Evolutionary conservation across 2,329 filamentous ascomycete species (phyloP).

Genomic region (Fusarium sulawesiense): DNA sequence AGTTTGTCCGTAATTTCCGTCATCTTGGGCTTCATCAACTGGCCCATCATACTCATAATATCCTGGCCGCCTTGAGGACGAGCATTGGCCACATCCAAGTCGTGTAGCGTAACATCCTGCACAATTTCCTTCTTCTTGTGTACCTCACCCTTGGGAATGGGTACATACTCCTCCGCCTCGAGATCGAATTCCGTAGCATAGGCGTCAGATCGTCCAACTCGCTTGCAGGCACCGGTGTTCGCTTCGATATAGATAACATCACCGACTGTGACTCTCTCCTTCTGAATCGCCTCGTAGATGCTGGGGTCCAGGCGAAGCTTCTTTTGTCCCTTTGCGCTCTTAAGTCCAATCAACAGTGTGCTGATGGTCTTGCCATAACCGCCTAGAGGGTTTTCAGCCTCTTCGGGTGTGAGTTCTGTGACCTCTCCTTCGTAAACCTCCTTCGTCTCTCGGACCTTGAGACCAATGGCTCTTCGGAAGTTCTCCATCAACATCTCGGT

Average conservation of each 20-base stretch:
- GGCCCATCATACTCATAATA: slow-evolving; percentile 99
- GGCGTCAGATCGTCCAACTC: slow-evolving; percentile 93
- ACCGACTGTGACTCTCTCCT: slow-evolving; percentile 94
- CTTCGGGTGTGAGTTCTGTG: slow-evolving; percentile 95
- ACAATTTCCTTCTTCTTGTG: slow-evolving; percentile 99
- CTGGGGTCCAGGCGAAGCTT: slow-evolving; percentile 96
- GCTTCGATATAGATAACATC: slow-evolving; percentile 99
- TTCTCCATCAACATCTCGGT: slow-evolving; percentile 99
- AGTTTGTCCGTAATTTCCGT: slow-evolving; percentile 99
- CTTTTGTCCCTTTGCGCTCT: slow-evolving; percentile 96
- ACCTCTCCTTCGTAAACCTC: slow-evolving; percentile 99
- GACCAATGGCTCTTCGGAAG: slow-evolving; percentile 93
- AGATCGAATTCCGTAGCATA: slow-evolving; percentile 99
- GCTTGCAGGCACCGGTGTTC: slow-evolving; percentile 97
- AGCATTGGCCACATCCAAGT: slow-evolving; percentile 95
- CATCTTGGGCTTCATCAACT: slow-evolving; percentile 99
- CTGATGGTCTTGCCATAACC: slow-evolving; percentile 98
- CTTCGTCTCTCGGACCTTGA: slow-evolving; percentile 98
- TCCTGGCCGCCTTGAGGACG: slow-evolving; percentile 97
- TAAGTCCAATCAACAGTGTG: slow-evolving; percentile 91
- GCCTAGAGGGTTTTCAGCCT: slow-evolving; percentile 96
- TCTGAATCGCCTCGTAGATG: slow-evolving; percentile 99
- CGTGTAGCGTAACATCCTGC: slow-evolving; percentile 96
- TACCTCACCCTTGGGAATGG: slow-evolving; percentile 97
- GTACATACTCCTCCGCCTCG: slow-evolving; percentile 98